Base-by-base conservation (phyloP, 2,329 filamentous ascomycete species). In the Seiridium unicorne region DNA sequence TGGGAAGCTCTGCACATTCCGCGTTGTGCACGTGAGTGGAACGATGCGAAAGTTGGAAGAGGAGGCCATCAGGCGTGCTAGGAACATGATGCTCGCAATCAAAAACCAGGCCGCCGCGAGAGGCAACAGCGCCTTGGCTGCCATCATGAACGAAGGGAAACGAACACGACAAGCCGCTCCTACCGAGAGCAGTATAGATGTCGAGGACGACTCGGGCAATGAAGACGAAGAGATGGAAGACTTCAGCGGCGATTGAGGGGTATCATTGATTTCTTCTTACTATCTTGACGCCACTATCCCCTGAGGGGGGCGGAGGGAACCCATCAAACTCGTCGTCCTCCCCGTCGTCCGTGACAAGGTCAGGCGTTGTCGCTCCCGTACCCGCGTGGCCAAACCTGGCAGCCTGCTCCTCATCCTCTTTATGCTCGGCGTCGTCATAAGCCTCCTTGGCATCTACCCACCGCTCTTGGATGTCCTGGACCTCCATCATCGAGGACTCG, bases 21-120 rank as follows among this genome's bases (percentile, higher is more conserved):
- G 89, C 51, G 93, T 99, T 11, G 86, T 96, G 5, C 84, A 91
- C 62, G 92, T 97, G 11, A 95, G 91, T 65, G 95, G 94, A 13
- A 99, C 95, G 3, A 97, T 99, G 69, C 89, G 89, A 67, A 97
- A 96, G 75, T 89, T 88, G 2, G 93, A 98, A 75, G 89, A 96
- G 72, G 93, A 97, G 74, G 92, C 93, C 42, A 90, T 98, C 68
- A 84, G 88, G 3, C 83, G 91, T 62, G 91, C 92, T 47, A 88
- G 90, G 66, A 80, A 82, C 60, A 84, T 92, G 60, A 88, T 96
- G 61, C 78, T 90, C 48, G 84, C 86, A 36, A 87, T 89, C 57
- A 84, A 84, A 70, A 83, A 82, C 35, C 79, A 62, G 31, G 60
- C 64, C n/a, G 58, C 60, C 5, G 59, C 62, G 10, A 69, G 66